Conservation (phyloP, 441 rosid species). For the Adansonia grandidieri region DNA sequence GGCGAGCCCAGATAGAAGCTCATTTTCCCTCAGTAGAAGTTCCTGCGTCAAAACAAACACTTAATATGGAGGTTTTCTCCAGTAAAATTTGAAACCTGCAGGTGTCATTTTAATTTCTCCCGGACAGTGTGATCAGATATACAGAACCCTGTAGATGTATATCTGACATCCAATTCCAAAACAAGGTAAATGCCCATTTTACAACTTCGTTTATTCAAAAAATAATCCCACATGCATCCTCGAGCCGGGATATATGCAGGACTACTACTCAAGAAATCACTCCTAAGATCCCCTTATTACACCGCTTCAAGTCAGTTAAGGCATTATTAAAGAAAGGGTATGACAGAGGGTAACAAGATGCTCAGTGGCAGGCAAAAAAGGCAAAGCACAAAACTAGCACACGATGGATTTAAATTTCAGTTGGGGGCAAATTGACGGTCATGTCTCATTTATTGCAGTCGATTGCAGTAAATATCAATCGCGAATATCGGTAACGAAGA, state of each 20-base stretch:
- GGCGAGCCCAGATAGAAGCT: constrained; percentile 61
- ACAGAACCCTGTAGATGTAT: constrained; percentile 24
- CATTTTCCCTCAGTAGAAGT: constrained; percentile 61
- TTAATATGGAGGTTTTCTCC: constrained; percentile 58
- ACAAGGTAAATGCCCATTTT: constrained; percentile 5
- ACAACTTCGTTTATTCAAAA: not conserved
- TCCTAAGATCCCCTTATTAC: not conserved
- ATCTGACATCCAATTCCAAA: constrained; percentile 28
- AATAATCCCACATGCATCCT: not conserved
- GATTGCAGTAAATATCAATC: no score
- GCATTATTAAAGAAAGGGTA: not conserved
- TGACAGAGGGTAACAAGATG: not conserved
- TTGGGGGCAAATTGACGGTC: no score
- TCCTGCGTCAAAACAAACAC: constrained; percentile 95
- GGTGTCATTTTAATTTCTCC: constrained; percentile 37
- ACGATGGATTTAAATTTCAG: no score
- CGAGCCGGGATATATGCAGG: not conserved
- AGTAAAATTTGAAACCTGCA: constrained; percentile 31
- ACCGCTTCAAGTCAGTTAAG: not conserved
- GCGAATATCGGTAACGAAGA: no score
- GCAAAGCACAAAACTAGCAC: not conserved
- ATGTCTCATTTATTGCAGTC: no score
- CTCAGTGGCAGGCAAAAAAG: not conserved
- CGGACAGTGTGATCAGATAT: constrained; percentile 26
- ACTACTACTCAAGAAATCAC: not conserved